Base-by-base conservation (phyloP, 139 green algal genomes). In the Chlamydomonas sp. region DNA sequence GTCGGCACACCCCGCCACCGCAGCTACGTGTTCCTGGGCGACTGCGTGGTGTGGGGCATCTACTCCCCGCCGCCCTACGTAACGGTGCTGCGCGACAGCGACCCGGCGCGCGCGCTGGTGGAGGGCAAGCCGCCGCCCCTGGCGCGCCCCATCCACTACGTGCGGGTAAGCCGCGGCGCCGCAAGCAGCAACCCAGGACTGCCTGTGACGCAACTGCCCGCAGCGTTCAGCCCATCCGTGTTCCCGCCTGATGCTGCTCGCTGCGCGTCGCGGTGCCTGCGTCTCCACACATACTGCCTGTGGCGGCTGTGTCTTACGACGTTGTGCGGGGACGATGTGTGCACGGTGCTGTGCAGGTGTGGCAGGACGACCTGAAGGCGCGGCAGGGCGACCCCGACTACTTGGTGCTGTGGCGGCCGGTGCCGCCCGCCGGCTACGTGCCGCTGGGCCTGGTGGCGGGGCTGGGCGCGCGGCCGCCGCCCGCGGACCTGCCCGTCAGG, bases 361-460 rank as follows among this genome's bases (percentile, higher is more conserved):
- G 95, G 95, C 87, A 75, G 17, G 95, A 98, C 82, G 92, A 95
- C 74, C 89, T 92, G 59, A 76, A 82, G 7, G 73, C 86, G 8
- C 90, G 61, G 2, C 77, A 75, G 14, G 90, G 92, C 60, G 90
- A 93, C 81, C 17, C 20, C 67, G 59, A 82, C 31, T 91, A 89
- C 72, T 90, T 98, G 14, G 90, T 71, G 62, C 77, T 99, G 17
- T 99, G 96, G 96, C 88, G 90, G 79, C 95, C 96, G 0, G 78
- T 97, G 20, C 82, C 97, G 15, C 91, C 92, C 1, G 80, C 91
- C 2, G 97, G 97, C 76, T 99, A 98, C 82, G 92, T 97, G 31
- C 86, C 96, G 1, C 85, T 99, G 83, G 97, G 97, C 8, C 92
- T 90, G 63, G 86, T 98, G 80, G 95, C 91, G 18, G 79, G 79